These are phyloP conservation scores for Pelargonium myrrhifolium DNA, from an alignment of 441 rosid species.

Conservation along the genomic window DNA sequence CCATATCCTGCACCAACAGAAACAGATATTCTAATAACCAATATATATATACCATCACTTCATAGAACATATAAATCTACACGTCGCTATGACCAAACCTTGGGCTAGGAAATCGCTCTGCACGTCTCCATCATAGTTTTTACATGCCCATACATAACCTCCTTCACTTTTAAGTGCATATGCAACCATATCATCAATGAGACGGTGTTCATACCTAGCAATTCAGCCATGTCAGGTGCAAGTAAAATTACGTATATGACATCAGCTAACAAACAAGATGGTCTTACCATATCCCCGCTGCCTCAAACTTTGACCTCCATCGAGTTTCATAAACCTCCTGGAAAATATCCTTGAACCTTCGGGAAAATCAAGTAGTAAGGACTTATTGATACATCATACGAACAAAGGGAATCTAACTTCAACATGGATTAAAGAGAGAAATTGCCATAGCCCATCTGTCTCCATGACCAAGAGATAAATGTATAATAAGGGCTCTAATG, in stretches of 20 bases:
- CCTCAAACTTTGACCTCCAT: slow-evolving; percentile 22
- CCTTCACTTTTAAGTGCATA: slow-evolving; percentile 86
- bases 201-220: slow-evolving; percentile 83
- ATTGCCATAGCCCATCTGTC: background rate
- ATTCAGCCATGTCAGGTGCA: slow-evolving; percentile 18
- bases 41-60: slow-evolving; percentile 10
- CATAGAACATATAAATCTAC: background rate
- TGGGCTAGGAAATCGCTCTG: slow-evolving; percentile 96
- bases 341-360: slow-evolving; percentile 22
- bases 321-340: slow-evolving; percentile 18
- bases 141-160: slow-evolving; percentile 93
- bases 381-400: background rate
- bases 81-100: slow-evolving; percentile 35
- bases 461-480: background rate
- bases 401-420: background rate
- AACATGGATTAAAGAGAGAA: background rate
- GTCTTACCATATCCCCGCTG: slow-evolving; percentile 50
- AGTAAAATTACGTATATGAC: slow-evolving; percentile 8
- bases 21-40: slow-evolving; percentile 2
- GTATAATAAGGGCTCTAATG: background rate
- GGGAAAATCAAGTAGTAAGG: background rate
- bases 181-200: slow-evolving; percentile 95
- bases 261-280: slow-evolving; percentile 12
- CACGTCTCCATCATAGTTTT: slow-evolving; percentile 93
- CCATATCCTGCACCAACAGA: slow-evolving; percentile 57